Evolutionary conservation across 2,329 filamentous ascomycete genomes (phyloP).

Genomic region (Sclerotinia minor): DNA sequence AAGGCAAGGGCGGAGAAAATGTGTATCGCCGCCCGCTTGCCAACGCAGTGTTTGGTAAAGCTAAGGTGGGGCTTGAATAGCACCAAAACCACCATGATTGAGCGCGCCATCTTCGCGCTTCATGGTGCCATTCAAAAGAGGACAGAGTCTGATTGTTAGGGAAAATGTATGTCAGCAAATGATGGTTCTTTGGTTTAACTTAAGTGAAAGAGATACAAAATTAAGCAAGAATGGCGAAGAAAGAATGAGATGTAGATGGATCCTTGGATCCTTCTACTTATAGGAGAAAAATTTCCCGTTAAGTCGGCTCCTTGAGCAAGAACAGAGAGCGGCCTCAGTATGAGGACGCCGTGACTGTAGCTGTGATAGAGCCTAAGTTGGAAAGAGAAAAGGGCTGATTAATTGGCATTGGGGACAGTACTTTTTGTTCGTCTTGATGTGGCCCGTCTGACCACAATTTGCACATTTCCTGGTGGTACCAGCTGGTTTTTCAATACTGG

Average conservation of each 20-base stretch:
- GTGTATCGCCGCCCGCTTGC: not conserved
- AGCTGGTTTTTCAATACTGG: slow-evolving; percentile 52
- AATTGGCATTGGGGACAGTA: slow-evolving; percentile 45
- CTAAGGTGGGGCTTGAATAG: slow-evolving; percentile 36
- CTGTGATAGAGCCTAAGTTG: slow-evolving; percentile 12
- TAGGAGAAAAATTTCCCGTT: not conserved
- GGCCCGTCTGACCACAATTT: slow-evolving; percentile 93
- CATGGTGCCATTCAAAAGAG: slow-evolving; percentile 81
- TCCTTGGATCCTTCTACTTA: slow-evolving; percentile 7
- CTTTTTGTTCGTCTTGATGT: slow-evolving; percentile 99
- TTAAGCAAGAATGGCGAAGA: slow-evolving; percentile 3
- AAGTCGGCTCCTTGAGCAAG: slow-evolving; percentile 25
- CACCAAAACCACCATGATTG: slow-evolving; percentile 59
- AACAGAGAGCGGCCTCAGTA: slow-evolving; percentile 19
- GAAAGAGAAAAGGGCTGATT: slow-evolving; percentile 20
- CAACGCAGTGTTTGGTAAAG: not conserved
- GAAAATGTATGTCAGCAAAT: slow-evolving; percentile 22
- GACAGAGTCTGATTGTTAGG: slow-evolving; percentile 64
- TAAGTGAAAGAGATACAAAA: not conserved
- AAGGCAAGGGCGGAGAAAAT: slow-evolving; percentile 20
- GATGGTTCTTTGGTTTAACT: not conserved
- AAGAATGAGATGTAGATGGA: not conserved
- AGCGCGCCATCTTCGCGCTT: slow-evolving; percentile 58
- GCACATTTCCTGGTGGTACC: slow-evolving; percentile 90
- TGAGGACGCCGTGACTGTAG: slow-evolving; percentile 3